Evolutionary conservation across 2,329 filamentous ascomycete genomes (phyloP), one percentile per base, ranked within the genome.

Genomic region (Truncatella angustata): DNA sequence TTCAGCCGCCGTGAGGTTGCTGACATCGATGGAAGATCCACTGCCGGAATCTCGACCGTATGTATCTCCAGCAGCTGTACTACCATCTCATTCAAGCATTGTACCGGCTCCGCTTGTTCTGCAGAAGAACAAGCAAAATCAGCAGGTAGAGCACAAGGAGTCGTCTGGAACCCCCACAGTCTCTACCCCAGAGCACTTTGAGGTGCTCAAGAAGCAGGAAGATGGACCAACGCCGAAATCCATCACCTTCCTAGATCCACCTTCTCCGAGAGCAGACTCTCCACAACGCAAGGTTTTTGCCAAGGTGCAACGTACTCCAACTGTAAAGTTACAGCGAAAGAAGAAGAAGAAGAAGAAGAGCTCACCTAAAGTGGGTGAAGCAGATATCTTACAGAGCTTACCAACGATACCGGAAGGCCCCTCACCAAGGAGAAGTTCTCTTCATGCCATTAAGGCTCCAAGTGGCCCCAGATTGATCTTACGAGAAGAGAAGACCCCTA

Each of bases 1-100:
- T 11, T 68, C 75, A 40, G 76, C 82, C 30, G 79, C 76, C 55
- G 77, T 86, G 50, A 77, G 84, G 61, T 71, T 87, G 60, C 71
- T 87, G 70, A 86, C 82, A 49, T 85, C 81, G 5, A 75, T 83
- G 66, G 83, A 86, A 62, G 82, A 84, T 43, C 70, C 77, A 28
- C 55, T 70, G 39, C 61, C 72, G 70, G 70, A 74, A 56, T 60
- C 62, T 51, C 70, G 73, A 64, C 73, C 78, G 81, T 85, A 85
- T 73, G 82, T 85, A 71, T 58, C 59, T 56, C 63, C 65, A 58
- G 54, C 60, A 21, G 49, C 60, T 32, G 45, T 49, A 50, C 52
- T 49, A 40, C 39, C 47, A 21, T 59, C 64, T 56, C 52, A 60
- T 57, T 32, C 21, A 23, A 51, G 45, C 52, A 58, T 56, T 36